These are phyloP conservation scores for Colletotrichum sojae DNA, from an alignment of 2,329 filamentous ascomycete genomes.

Conservation along the genomic window DNA sequence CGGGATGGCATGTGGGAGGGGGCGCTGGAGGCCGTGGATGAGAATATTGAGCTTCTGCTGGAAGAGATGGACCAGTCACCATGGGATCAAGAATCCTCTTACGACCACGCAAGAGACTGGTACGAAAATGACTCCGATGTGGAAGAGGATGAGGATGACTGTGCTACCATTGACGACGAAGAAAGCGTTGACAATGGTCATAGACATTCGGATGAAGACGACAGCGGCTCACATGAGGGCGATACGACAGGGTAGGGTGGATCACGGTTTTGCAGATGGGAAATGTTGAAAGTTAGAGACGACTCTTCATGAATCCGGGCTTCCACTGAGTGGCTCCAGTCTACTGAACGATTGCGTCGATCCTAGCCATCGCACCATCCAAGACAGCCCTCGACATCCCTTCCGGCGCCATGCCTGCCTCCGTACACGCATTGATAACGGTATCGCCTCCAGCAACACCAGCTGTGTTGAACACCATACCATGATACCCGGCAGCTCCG, in stretches of 20 bases:
- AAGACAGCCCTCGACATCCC: conserved; percentile 10
- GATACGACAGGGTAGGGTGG: too few species aligned
- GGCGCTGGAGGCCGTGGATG: conserved; percentile 17
- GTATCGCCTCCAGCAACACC: conserved; percentile 30
- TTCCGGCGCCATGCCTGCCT: conserved; percentile 36
- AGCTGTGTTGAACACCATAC: conserved; percentile 34
- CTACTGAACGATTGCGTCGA: conserved; percentile 6
- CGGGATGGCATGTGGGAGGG: conserved; percentile 21
- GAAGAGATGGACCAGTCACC: conserved; percentile 21
- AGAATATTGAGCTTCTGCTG: conserved; percentile 1
- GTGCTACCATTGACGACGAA: neutral
- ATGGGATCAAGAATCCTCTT: neutral
- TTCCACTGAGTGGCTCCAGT: neutral
- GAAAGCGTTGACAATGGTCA: neutral
- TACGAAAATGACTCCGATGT: neutral
- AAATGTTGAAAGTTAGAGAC: too few species aligned
- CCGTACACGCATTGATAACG: conserved; percentile 36
- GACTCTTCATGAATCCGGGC: too few species aligned
- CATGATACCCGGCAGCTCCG: conserved; percentile 33
- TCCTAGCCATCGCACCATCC: conserved; percentile 28
- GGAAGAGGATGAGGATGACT: neutral
- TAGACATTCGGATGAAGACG: too few species aligned
- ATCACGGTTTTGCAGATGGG: too few species aligned
- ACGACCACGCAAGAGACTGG: rapidly evolving
- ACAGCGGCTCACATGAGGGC: too few species aligned